Percentiles rank a stretch among this genome's conserved stretches.
phyloP scores from a whole-genome alignment of 2,329 filamentous ascomycete genomes.

The Berkeleyomyces rouxiae region DNA sequence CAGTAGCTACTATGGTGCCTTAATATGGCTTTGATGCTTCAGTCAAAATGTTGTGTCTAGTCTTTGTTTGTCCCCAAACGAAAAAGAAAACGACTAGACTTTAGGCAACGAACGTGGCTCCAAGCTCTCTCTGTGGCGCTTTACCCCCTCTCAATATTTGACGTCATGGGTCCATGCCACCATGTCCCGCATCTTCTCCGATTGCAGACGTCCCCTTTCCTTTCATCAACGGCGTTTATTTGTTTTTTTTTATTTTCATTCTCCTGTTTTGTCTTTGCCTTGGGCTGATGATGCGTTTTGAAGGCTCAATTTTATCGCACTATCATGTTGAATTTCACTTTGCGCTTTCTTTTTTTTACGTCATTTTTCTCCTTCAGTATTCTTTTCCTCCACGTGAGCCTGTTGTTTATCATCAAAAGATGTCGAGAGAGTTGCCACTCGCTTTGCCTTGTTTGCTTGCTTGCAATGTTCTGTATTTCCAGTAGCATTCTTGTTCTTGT shows the following conservation, averaged over 20 bases:
- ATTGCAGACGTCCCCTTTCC: background rate
- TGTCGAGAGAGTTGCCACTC: background rate
- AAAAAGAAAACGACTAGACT: background rate
- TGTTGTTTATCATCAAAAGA: background rate
- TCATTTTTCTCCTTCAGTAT: background rate
- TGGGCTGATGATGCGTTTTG: background rate
- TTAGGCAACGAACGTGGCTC: too few species aligned
- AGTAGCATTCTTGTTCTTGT: background rate
- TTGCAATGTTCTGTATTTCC: background rate
- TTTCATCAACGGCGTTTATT: conserved; percentile 1
- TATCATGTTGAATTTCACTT: background rate
- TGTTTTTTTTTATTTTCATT: conserved; percentile 4
- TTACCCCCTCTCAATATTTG: background rate
- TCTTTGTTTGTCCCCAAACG: background rate
- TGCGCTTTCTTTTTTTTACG: background rate
- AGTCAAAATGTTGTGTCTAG: background rate
- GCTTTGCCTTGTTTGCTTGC: background rate
- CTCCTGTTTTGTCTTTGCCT: conserved; percentile 7
- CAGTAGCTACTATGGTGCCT: background rate
- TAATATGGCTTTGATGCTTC: background rate
- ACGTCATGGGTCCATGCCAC: background rate
- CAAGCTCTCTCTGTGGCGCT: background rate
- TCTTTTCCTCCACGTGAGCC: background rate
- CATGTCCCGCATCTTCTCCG: background rate
- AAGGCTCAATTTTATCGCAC: background rate